Evolutionary conservation across 2,329 filamentous ascomycete genomes (phyloP), one percentile per base, ranked within the genome.

Genomic region (Macrophomina tecta): DNA sequence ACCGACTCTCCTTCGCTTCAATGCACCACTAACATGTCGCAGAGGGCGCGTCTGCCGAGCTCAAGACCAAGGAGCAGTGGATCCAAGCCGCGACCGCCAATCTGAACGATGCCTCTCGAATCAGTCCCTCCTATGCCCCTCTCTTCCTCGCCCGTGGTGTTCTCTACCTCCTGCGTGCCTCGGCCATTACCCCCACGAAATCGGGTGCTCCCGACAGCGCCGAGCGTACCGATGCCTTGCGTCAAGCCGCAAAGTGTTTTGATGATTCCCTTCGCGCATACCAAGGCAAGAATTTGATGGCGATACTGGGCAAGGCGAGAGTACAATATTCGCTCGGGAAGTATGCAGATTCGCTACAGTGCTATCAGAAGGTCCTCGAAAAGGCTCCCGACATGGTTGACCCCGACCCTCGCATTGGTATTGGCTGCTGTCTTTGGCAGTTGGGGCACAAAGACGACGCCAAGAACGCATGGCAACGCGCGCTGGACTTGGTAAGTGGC

Each of bases 391-490:
- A 92, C 71, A 85, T 98, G 74, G 88, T 91, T 49, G 95, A 99
- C 74, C 95, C 95, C 0, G 95, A 99, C 78, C 96, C 95, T 71
- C 88, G 96, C 72, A 94, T 99, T 72, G 95, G 95, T 65, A 94
- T 99, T 74, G 95, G 95, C 53, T 95, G 93, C 79, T 99, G 95
- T 82, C 90, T 97, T 78, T 99, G 96, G 95, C 92, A 97, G 78
- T 85, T 99, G 34, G 94, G 94, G 11, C 93, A 92, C 83, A 97
- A 96, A 78, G 92, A 97, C 40, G 93, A 97, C 73, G 95, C 96
- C 7, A 94, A 92, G 75, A 83, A 85, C 56, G 94, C 95, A 12
- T 99, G 95, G 95, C 91, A 97, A 75, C 86, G 95, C 69, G 89
- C 91, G 12, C 81, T 97, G 34, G 92, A 96, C 75, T 86, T 97